Percentiles rank a stretch among this genome's conserved stretches.
Conservation (phyloP, 257 asterid genomes). For the Anisodus acutangulus region DNA sequence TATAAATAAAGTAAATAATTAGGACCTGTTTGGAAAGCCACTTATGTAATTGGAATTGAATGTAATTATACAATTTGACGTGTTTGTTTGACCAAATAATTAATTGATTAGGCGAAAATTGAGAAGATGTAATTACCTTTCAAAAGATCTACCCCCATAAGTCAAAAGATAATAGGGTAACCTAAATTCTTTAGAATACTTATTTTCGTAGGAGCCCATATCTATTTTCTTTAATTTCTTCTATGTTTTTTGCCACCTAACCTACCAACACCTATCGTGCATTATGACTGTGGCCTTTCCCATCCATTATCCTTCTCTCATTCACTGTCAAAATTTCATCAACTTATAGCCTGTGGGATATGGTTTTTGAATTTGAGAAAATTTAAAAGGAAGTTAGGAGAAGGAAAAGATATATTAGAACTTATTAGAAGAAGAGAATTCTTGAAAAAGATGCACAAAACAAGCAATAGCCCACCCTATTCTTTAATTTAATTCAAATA, state of each 20-base stretch:
- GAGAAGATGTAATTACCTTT: too few species aligned
- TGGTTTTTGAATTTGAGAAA: conserved; percentile 1
- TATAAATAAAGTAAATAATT: too few species aligned
- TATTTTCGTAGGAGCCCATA: neutral
- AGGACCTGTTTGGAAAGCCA: too few species aligned
- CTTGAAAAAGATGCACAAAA: neutral
- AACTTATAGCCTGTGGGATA: conserved; percentile 27
- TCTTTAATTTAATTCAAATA: neutral
- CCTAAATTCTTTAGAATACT: neutral
- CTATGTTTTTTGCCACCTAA: conserved; percentile 56
- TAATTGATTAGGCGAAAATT: too few species aligned
- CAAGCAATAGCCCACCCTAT: neutral
- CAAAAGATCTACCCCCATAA: too few species aligned
- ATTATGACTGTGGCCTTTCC: conserved; percentile 44
- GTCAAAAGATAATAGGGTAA: too few species aligned
- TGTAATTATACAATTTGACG: too few species aligned
- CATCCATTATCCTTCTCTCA: conserved; percentile 38
- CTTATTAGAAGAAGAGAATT: neutral
- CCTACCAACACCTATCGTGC: conserved; percentile 83
- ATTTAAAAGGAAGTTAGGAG: neutral
- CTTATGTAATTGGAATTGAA: too few species aligned
- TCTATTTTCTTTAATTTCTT: neutral
- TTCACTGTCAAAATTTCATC: conserved; percentile 31
- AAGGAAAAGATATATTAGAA: neutral
- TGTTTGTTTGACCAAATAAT: too few species aligned